Evolutionary conservation across 2,329 filamentous ascomycete species (phyloP), one percentile per base, ranked within the genome.

Genomic region (Aaosphaeria arxii): DNA sequence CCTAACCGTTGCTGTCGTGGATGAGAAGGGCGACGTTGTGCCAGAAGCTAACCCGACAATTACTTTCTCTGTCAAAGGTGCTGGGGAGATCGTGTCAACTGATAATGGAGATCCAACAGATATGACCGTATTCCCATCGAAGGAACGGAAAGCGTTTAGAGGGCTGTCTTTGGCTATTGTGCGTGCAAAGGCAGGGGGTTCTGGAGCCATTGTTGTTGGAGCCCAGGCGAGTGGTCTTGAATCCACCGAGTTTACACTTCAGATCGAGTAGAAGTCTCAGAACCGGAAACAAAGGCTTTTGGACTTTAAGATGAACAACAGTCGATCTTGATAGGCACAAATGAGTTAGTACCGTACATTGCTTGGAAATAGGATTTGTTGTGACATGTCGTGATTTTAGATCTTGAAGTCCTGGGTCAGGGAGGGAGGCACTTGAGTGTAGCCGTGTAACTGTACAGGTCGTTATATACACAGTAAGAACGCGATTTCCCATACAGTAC

Each of bases 91-190:
- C 40, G 67, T 77, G 2, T 61, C 74, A 1, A 81, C 78, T 0
- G 77, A 81, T 45, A 81, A 80, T 46, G 79, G 79, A 1, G 70
- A 79, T 33, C 56, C 60, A 1, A 59, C 61, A 3, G 63, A 65
- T 44, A 50, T 58, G 35, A 57, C 51, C 7, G 52, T 49, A 5
- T 65, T 66, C 38, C 55, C 58, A 1, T 57, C 53, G 24, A 36
- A 33, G 28, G 55, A 32, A 6, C 46, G 61, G 11, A 65, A 62
- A 31, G 61, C 58, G 0, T 66, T 66, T 24, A 59, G 53, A 39
- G 62, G 63, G 1, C 33, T 55, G 30, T 59, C 56, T 3, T 47
- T 67, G 11, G 61, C 53, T 11, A 60, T 66, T 40, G 56, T 67
- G 9, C 51, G 50, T 33, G 44, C 48, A 4, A 50, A 55, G 24